These are phyloP conservation scores for Drechslerella stenobrocha DNA, from an alignment of 2,329 filamentous ascomycete genomes.

Conservation along the genomic window DNA sequence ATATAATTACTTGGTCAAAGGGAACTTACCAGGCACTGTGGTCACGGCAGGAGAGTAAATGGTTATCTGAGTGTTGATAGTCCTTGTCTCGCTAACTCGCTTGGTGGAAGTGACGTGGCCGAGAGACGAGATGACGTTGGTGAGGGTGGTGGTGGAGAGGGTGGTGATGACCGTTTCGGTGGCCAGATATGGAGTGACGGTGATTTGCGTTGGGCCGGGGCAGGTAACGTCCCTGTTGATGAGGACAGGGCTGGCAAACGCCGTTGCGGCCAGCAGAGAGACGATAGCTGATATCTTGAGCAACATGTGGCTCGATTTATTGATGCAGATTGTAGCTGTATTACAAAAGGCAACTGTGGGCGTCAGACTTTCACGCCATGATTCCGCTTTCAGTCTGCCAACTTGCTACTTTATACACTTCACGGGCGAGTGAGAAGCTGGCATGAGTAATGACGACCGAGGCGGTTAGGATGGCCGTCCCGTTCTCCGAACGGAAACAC, in stretches of 20 bases:
- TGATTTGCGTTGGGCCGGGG: conserved; percentile 27
- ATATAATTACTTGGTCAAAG: neutral
- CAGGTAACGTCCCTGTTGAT: neutral
- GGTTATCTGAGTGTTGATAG: conserved; percentile 18
- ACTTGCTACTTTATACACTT: too few species aligned
- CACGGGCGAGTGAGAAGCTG: too few species aligned
- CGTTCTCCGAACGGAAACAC: too few species aligned
- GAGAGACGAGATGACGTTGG: conserved; percentile 18
- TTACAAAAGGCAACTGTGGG: too few species aligned
- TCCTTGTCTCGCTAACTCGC: conserved; percentile 12
- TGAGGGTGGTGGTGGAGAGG: conserved; percentile 18
- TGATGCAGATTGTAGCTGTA: too few species aligned
- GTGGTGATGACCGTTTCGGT: conserved; percentile 14
- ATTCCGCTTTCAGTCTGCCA: too few species aligned
- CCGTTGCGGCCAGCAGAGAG: conserved; percentile 2
- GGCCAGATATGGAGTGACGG: conserved; percentile 10
- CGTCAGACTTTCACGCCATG: too few species aligned
- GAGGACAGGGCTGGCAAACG: neutral
- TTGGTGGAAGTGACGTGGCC: conserved; percentile 26
- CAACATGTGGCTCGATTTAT: conserved; percentile 7
- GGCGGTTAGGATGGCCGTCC: too few species aligned
- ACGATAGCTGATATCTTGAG: conserved; percentile 4
- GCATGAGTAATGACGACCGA: too few species aligned
- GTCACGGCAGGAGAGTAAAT: conserved; percentile 14
- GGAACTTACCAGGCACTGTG: conserved; percentile 16